Percentiles rank a stretch among this genome's conserved stretches.
Conservation (phyloP, 192 early-diverging fungal species). For the Funneliformis geosporum region DNA sequence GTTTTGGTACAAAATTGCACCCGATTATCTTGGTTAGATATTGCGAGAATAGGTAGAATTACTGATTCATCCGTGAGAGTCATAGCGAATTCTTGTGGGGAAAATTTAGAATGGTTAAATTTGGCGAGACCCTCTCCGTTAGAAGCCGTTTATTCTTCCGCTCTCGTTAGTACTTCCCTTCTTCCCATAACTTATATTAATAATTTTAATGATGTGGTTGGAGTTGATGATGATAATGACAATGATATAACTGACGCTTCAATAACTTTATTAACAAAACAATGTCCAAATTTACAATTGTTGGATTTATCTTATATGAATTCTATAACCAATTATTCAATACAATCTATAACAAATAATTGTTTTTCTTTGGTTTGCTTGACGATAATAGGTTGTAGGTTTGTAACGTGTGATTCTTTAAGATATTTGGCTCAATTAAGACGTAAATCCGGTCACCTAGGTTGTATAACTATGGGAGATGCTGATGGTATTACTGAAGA, state of each 20-base stretch:
- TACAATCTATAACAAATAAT: slow-evolving; percentile 40
- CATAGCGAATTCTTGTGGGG: slow-evolving; percentile 36
- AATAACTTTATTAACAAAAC: slow-evolving; percentile 34
- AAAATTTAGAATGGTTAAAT: slow-evolving; percentile 43
- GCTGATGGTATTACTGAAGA: slow-evolving; percentile 43
- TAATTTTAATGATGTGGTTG: neutral
- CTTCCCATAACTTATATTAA: neutral
- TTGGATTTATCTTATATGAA: slow-evolving; percentile 45
- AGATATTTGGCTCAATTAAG: slow-evolving; percentile 36
- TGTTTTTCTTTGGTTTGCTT: slow-evolving; percentile 41
- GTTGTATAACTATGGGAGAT: slow-evolving; percentile 51
- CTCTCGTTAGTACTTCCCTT: neutral
- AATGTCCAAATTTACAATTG: slow-evolving; percentile 41
- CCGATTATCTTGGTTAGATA: slow-evolving; percentile 45
- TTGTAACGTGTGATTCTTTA: slow-evolving; percentile 40
- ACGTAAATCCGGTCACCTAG: slow-evolving; percentile 37
- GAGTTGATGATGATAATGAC: neutral
- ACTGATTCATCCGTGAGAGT: slow-evolving; percentile 31
- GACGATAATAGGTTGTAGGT: slow-evolving; percentile 48
- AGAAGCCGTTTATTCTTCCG: slow-evolving; percentile 1
- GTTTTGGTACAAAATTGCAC: slow-evolving; percentile 38
- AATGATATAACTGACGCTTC: slow-evolving; percentile 35
- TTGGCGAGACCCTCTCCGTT: slow-evolving; percentile 35
- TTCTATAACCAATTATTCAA: slow-evolving; percentile 37
- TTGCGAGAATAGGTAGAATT: slow-evolving; percentile 38